Evolutionary conservation across 768 basidiomycete genomes (phyloP).

Genomic region (Cystobasidium tubakii): DNA sequence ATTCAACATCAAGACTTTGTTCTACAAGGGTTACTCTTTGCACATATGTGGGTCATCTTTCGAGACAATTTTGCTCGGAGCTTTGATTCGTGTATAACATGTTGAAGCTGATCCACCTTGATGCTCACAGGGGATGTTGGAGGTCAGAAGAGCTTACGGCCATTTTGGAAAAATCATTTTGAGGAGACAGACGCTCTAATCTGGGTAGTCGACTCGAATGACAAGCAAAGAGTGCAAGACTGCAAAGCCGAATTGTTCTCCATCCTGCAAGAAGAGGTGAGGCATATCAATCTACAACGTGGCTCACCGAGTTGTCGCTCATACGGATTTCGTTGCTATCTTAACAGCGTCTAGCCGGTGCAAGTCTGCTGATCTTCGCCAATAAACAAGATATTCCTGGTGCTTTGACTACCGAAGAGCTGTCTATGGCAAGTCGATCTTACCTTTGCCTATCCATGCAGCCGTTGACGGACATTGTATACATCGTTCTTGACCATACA

Average conservation of each 20-base stretch:
- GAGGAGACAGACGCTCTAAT: constrained; percentile 97
- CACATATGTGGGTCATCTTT: constrained; percentile 31
- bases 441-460: not conserved
- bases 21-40: constrained; percentile 69
- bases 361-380: constrained; percentile 77
- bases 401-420: constrained; percentile 62
- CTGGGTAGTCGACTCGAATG: constrained; percentile 97
- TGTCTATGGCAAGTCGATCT: constrained; percentile 14
- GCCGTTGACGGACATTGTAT: no score
- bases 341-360: constrained; percentile 79
- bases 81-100: no score
- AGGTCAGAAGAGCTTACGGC: constrained; percentile 87
- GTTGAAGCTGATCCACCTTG: constrained; percentile 39
- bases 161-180: constrained; percentile 99
- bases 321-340: no score
- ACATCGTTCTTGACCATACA: no score
- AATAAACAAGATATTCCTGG: constrained; percentile 95
- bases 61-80: no score
- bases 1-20: constrained; percentile 97
- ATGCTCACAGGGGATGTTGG: constrained; percentile 82
- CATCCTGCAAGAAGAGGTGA: constrained; percentile 84
- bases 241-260: constrained; percentile 80
- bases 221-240: constrained; percentile 80
- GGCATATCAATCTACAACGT: no score
- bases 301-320: no score